Percentiles rank a stretch among this genome's conserved stretches.
Conservation (phyloP, 2,329 filamentous ascomycete species). For the Biscogniauxia sp. region DNA sequence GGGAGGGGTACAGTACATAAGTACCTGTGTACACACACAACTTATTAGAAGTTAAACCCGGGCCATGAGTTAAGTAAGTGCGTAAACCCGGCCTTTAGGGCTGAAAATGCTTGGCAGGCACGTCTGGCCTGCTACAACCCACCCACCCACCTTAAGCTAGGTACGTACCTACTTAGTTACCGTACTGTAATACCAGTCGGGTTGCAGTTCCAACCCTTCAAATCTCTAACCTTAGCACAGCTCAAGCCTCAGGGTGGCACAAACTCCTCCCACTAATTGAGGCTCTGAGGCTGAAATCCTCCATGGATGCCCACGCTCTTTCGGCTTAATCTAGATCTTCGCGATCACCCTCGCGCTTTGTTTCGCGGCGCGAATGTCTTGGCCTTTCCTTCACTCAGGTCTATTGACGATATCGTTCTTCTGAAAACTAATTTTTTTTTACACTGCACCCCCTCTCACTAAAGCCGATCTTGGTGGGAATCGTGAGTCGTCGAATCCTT, state of each 20-base stretch:
- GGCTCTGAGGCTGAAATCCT: neutral
- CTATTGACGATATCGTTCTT: neutral
- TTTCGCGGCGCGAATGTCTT: neutral
- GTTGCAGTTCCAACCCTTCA: too few species aligned
- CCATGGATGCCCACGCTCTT: neutral
- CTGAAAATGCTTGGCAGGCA: neutral
- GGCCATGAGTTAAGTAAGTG: neutral
- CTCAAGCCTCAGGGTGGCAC: neutral
- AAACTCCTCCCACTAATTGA: neutral
- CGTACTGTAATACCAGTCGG: too few species aligned
- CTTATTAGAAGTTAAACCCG: neutral
- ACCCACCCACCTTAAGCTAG: too few species aligned
- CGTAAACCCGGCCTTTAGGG: neutral
- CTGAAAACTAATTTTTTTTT: neutral
- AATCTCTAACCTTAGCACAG: too few species aligned
- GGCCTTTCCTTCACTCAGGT: neutral
- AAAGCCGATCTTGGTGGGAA: neutral
- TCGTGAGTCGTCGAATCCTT: neutral
- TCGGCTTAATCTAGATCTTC: neutral
- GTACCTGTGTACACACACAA: too few species aligned
- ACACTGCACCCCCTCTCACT: neutral
- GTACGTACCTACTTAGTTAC: too few species aligned
- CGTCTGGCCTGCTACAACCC: neutral
- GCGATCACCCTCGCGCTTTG: neutral
- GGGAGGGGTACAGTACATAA: neutral